Conservation (phyloP, 108 stramenopile genomes). For the Nitzschia putrida region DNA sequence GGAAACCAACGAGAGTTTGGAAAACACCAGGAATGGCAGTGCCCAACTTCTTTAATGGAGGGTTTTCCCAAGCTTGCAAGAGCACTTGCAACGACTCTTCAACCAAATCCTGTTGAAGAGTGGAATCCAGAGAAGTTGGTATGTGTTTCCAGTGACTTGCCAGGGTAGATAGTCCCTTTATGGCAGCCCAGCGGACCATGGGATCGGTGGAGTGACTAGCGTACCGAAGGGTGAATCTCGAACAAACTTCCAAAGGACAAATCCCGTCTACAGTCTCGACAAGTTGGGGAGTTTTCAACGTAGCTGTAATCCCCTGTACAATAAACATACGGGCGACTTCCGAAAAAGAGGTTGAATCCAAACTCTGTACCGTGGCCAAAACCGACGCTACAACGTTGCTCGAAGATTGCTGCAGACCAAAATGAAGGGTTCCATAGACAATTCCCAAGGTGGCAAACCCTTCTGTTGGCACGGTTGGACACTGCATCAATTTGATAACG, state of each 20-base stretch:
- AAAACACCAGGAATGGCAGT: slow-evolving; percentile 57
- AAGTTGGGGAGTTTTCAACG: not conserved
- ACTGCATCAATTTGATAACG: slow-evolving; percentile 20
- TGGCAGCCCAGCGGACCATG: slow-evolving; percentile 48
- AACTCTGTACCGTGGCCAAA: not conserved
- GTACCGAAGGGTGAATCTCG: slow-evolving; percentile 20
- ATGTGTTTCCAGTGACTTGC: slow-evolving; percentile 39
- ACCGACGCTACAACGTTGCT: not conserved
- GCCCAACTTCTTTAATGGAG: slow-evolving; percentile 51
- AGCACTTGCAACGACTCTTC: slow-evolving; percentile 48
- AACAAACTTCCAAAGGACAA: slow-evolving; percentile 25
- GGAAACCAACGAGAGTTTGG: slow-evolving; percentile 38
- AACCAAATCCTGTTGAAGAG: not conserved
- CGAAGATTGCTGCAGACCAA: not conserved
- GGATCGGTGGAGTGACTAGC: slow-evolving; percentile 40
- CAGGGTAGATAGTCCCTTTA: slow-evolving; percentile 56
- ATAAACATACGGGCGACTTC: slow-evolving; percentile 18
- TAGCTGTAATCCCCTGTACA: slow-evolving; percentile 36
- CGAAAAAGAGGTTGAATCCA: slow-evolving; percentile 8
- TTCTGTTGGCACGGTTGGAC: slow-evolving; percentile 30
- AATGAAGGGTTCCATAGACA: slow-evolving; percentile 38
- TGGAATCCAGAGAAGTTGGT: not conserved
- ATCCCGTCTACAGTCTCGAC: not conserved
- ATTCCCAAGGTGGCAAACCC: slow-evolving; percentile 40
- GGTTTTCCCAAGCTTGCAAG: slow-evolving; percentile 59